Percentiles rank a stretch among this genome's conserved stretches.
These are phyloP conservation scores for Lactarius quietus DNA, from an alignment of 768 basidiomycete genomes.

Conservation along the genomic window DNA sequence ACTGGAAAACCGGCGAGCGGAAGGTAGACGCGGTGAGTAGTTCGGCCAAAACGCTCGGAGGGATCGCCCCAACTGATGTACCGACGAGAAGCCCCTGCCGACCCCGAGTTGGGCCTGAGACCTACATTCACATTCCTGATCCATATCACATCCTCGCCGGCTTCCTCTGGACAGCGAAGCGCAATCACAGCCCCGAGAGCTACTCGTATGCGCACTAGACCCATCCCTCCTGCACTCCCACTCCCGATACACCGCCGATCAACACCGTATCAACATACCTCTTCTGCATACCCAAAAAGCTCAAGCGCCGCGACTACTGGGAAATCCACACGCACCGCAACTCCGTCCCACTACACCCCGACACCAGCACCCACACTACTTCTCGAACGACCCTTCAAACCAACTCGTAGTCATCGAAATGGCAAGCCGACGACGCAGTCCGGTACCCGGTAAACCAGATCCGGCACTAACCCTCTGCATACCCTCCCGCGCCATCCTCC, in stretches of 20 bases:
- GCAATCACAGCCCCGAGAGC: background rate
- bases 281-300: background rate
- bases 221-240: background rate
- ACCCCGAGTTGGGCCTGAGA: background rate
- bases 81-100: background rate
- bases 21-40: conserved; percentile 7
- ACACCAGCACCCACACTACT: background rate
- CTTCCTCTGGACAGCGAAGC: background rate
- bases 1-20: conserved; percentile 5
- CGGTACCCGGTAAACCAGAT: background rate
- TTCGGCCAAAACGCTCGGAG: too few species aligned
- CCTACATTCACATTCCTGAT: conserved; percentile 11
- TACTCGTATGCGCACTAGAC: conserved; percentile 8
- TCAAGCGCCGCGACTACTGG: conserved; percentile 1
- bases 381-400: conserved; percentile 1
- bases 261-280: background rate
- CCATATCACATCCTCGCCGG: conserved; percentile 5
- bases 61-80: background rate
- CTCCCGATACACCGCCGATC: background rate
- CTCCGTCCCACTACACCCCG: background rate
- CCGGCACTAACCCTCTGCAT: background rate
- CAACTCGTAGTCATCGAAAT: conserved; percentile 8
- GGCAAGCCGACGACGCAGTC: background rate
- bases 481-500: background rate
- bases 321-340: conserved; percentile 6